A percentile compares a stretch with the other conserved stretches of the same genome.
phyloP scores from a whole-genome alignment of 768 basidiomycete species.

The Sporobolomyces pararoseus region DNA sequence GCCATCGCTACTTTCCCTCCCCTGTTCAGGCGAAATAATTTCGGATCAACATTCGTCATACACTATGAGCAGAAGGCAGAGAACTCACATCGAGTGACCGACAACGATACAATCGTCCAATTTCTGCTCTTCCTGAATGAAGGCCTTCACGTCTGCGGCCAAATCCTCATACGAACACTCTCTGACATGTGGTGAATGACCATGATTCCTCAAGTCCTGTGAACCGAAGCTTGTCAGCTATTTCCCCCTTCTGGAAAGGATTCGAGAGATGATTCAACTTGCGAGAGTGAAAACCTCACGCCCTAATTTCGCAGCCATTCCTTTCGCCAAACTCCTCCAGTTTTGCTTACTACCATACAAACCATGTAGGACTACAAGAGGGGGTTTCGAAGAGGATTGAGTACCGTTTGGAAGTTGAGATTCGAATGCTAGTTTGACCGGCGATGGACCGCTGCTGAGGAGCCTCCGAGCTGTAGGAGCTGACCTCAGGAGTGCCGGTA shows the following conservation, averaged over 20 bases:
- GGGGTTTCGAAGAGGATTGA: slow-evolving; percentile 12
- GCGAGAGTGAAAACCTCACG: slow-evolving; percentile 73
- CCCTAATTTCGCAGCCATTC: slow-evolving; percentile 62
- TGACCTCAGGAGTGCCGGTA: too few relatives aligned
- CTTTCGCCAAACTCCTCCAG: slow-evolving; percentile 76
- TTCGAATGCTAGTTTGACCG: slow-evolving; percentile 28
- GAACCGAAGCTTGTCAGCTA: too few relatives aligned
- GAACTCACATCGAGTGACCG: slow-evolving; percentile 81
- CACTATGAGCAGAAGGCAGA: not conserved
- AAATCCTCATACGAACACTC: slow-evolving; percentile 74
- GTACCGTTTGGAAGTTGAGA: not conserved
- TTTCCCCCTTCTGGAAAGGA: not conserved
- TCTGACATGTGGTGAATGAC: slow-evolving; percentile 67
- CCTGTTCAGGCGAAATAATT: slow-evolving; percentile 35
- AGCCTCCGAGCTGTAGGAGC: too few relatives aligned
- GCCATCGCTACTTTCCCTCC: slow-evolving; percentile 63
- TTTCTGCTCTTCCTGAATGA: slow-evolving; percentile 53
- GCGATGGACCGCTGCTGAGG: not conserved
- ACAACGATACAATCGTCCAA: slow-evolving; percentile 66
- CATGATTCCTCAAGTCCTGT: slow-evolving; percentile 87
- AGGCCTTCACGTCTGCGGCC: slow-evolving; percentile 71
- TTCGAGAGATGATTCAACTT: not conserved
- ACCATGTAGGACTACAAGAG: slow-evolving; percentile 45
- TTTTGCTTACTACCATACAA: slow-evolving; percentile 67
- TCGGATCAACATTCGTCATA: too few relatives aligned